phyloP scores from a whole-genome alignment of 2,329 filamentous ascomycete genomes.

The Macrophomina tecta region DNA sequence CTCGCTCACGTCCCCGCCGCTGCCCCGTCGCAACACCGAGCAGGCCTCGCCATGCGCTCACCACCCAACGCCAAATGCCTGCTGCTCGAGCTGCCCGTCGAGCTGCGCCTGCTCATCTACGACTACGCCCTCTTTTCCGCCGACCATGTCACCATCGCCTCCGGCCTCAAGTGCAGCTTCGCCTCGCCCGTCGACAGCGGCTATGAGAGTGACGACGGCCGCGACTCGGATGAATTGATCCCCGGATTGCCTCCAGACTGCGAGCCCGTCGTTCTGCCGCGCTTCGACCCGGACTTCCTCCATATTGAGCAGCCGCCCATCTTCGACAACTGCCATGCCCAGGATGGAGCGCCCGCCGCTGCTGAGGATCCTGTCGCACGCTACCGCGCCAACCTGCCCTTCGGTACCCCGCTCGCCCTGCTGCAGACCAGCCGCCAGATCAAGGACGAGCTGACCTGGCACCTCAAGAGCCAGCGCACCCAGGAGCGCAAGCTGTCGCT shows the following conservation, averaged over 20 bases:
- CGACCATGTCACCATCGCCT: conserved; percentile 46
- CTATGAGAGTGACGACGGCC: conserved; percentile 33
- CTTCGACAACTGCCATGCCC: background rate
- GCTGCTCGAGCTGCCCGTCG: conserved; percentile 44
- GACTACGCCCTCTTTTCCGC: conserved; percentile 45
- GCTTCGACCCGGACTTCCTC: conserved; percentile 27
- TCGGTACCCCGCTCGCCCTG: conserved; percentile 37
- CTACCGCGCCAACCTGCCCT: conserved; percentile 28
- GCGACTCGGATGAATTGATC: conserved; percentile 27
- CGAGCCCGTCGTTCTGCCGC: conserved; percentile 33
- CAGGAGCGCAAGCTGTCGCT: conserved; percentile 42
- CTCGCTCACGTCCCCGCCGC: conserved; percentile 7
- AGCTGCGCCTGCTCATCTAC: conserved; percentile 52
- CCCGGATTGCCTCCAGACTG: conserved; percentile 47
- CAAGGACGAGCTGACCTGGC: conserved; percentile 43
- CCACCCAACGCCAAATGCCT: conserved; percentile 6
- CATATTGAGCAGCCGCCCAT: conserved; percentile 22
- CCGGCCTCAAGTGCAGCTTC: conserved; percentile 18
- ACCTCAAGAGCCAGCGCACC: conserved; percentile 36
- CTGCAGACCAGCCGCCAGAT: conserved; percentile 42
- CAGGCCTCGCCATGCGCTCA: conserved; percentile 23
- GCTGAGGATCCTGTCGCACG: conserved; percentile 1
- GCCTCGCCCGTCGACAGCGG: conserved; percentile 41
- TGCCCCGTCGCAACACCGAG: conserved; percentile 15
- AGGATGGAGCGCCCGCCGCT: background rate